Evolutionary conservation across 176 grass and related monocot genomes (phyloP).

Genomic region (Bothriochloa decipiens): DNA sequence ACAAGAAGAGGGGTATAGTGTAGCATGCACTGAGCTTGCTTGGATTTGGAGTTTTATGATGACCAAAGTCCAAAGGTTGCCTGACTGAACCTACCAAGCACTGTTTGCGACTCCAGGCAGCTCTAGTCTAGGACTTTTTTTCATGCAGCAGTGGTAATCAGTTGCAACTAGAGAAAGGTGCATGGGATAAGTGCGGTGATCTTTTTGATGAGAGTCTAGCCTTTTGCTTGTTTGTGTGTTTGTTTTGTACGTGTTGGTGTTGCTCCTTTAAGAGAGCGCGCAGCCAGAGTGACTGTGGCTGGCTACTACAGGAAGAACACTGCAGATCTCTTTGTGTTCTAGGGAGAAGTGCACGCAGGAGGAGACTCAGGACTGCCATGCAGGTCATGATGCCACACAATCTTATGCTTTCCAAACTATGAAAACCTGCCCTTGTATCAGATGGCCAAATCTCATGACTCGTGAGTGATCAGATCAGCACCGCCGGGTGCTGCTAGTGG

Average conservation of each 20-base stretch:
- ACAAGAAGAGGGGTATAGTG: neutral
- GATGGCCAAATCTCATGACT: constrained; percentile 45
- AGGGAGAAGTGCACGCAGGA: constrained; percentile 34
- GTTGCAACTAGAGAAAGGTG: constrained; percentile 32
- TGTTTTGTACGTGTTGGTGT: constrained; percentile 35
- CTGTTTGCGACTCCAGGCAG: neutral
- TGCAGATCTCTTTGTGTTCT: constrained; percentile 56
- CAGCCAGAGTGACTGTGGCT: constrained; percentile 35
- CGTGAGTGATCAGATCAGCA: constrained; percentile 36
- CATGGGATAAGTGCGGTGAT: constrained; percentile 6
- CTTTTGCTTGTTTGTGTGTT: constrained; percentile 23
- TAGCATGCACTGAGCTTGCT: neutral
- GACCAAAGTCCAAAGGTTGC: neutral
- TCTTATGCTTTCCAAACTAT: constrained; percentile 58
- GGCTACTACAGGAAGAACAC: constrained; percentile 60
- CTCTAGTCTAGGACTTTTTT: neutral
- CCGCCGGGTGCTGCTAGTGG: neutral
- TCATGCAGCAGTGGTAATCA: constrained; percentile 33
- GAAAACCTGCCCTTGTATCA: constrained; percentile 45
- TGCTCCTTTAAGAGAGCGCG: constrained; percentile 51
- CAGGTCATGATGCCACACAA: constrained; percentile 36
- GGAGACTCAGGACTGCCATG: constrained; percentile 20
- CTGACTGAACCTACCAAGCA: neutral
- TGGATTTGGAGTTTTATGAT: constrained; percentile 6
- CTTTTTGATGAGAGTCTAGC: constrained; percentile 29